These are phyloP conservation scores for Podaxis sp. DNA, from an alignment of 768 basidiomycete species.

Conservation along the genomic window DNA sequence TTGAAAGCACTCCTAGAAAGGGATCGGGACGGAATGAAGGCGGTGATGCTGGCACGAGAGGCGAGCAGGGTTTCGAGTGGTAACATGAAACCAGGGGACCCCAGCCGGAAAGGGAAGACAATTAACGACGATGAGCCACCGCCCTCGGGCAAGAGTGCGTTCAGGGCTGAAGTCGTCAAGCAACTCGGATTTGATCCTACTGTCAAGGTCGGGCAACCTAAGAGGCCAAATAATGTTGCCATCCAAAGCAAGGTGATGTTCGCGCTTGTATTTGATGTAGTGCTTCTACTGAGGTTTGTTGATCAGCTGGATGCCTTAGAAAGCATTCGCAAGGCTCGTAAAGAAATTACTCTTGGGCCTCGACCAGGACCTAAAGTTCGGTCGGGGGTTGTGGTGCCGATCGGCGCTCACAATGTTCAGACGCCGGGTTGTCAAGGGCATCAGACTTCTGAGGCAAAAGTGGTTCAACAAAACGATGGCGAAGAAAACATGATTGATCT, in stretches of 20 bases:
- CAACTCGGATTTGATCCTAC: slow-evolving; percentile 81
- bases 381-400: slow-evolving; percentile 52
- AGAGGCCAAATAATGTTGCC: slow-evolving; percentile 33
- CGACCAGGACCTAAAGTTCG: slow-evolving; percentile 62
- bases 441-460: slow-evolving; percentile 5
- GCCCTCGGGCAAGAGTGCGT: slow-evolving; percentile 32
- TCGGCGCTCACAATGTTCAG: slow-evolving; percentile 17
- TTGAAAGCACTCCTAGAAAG: slow-evolving; percentile 60
- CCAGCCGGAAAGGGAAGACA: slow-evolving; percentile 4
- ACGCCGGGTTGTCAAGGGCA: neutral
- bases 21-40: slow-evolving; percentile 69
- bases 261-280: neutral
- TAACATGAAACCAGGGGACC: slow-evolving; percentile 20
- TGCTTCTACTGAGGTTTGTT: slow-evolving; percentile 3
- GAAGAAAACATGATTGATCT: slow-evolving; percentile 42
- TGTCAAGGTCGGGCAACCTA: slow-evolving; percentile 48
- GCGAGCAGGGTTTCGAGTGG: slow-evolving; percentile 25
- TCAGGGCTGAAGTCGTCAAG: slow-evolving; percentile 67
- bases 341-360: slow-evolving; percentile 58
- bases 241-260: slow-evolving; percentile 58
- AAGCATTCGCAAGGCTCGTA: slow-evolving; percentile 48
- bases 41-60: slow-evolving; percentile 61
- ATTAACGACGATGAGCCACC: neutral
- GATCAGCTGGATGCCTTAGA: slow-evolving; percentile 57
- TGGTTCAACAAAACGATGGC: slow-evolving; percentile 8